Percentiles rank a stretch among this genome's conserved stretches.
phyloP scores from a whole-genome alignment of 768 basidiomycete genomes.

The Suillus americanus region DNA sequence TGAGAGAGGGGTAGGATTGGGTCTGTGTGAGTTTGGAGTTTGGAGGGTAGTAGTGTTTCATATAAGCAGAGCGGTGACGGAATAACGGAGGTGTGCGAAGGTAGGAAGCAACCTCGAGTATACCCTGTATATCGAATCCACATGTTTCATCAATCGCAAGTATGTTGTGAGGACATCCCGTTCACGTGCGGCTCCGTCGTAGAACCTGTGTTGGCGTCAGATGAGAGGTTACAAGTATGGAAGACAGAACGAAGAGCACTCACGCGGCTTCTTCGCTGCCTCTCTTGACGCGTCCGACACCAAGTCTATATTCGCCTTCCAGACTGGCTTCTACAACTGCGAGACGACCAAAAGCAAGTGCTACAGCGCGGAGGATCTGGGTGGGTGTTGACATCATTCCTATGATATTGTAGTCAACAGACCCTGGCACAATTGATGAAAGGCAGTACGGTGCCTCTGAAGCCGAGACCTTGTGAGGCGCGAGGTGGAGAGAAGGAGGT shows the following conservation, averaged over 20 bases:
- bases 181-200: slow-evolving; percentile 84
- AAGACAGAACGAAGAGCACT: slow-evolving; percentile 29
- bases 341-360: slow-evolving; percentile 89
- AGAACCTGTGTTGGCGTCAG: slow-evolving; percentile 58
- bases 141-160: slow-evolving; percentile 76
- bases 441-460: slow-evolving; percentile 77
- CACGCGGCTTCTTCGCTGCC: slow-evolving; percentile 93
- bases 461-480: slow-evolving; percentile 88
- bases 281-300: slow-evolving; percentile 80
- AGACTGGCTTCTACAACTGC: slow-evolving; percentile 86
- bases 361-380: slow-evolving; percentile 75
- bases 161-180: slow-evolving; percentile 82
- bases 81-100: too few species aligned
- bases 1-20: background rate
- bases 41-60: background rate
- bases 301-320: slow-evolving; percentile 88
- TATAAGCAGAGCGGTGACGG: background rate
- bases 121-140: slow-evolving; percentile 90
- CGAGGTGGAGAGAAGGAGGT: slow-evolving; percentile 87
- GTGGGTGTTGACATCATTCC: background rate
- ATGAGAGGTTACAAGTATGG: background rate
- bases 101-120: slow-evolving; percentile 7
- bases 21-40: background rate
- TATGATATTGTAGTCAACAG: background rate
- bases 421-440: slow-evolving; percentile 74